Evolutionary conservation across 129 eudicot species (phyloP), one percentile per base, ranked within the genome.

Genomic region (Erigeron canadensis): DNA sequence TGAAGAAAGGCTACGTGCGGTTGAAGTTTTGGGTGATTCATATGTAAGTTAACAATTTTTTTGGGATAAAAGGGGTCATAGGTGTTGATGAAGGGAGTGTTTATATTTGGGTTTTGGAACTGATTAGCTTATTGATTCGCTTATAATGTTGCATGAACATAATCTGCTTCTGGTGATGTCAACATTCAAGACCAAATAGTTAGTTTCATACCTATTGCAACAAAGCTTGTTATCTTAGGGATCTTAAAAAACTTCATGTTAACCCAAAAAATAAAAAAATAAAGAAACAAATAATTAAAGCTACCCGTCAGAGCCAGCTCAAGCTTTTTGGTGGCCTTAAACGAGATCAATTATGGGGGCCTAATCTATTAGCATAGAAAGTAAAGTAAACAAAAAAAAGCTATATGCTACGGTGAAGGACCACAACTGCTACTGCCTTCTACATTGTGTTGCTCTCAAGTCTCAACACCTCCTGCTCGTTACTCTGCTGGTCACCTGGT

Each of bases 1-100:
- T 57, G 99, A 94, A 81, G 99, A 94, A 78, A 86, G 99, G 63
- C 86, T 94, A 57, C 91, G 50, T 39, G 99, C 99, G 74, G 97
- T 89, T 53, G 93, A 88, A 84, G 94, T 89, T 68, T 77, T 87
- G 68, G 93, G 94, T 11, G 84, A 86, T 79, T 87, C 98, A 17
- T 83, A 76, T 79, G 99, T 94, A 77, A 86, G 98, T 72, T 71
- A 34, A 7, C 46, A 40, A 22, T 62, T 38, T 73, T 7, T 62
- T 8, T 9, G n/a, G 7, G 56, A n/a, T 72, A 44, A 8, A 58
- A 23, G 37, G 37, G 56, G 15, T 61, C 15, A 5, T 44, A 72
- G 18, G 46, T 72, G 60, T 45, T 61, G 56, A 4, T 61, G 16
- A 22, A 22, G 44, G 34, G 40, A 17, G 17, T 34, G 38, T 60